These are phyloP conservation scores for Salvia sclarea DNA, from an alignment of 305 asterid species.

Conservation along the genomic window DNA sequence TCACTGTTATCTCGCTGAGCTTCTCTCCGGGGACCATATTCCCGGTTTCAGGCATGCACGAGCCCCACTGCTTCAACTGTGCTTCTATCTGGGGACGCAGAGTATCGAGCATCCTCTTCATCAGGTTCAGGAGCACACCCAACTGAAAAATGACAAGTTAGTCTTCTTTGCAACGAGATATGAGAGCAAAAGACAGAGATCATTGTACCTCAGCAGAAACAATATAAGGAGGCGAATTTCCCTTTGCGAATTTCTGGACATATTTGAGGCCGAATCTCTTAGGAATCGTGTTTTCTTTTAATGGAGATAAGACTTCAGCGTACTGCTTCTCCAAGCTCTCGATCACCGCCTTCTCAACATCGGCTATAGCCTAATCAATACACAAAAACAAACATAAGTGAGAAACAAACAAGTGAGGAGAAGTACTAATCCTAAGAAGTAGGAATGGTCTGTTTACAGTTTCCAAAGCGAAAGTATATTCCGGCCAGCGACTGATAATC, in stretches of 20 bases:
- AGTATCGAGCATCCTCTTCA: conserved; percentile 86
- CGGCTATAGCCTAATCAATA: conserved; percentile 71
- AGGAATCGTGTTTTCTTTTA: conserved; percentile 76
- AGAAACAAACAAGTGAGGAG: neutral
- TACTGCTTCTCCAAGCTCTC: conserved; percentile 89
- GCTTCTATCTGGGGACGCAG: conserved; percentile 72
- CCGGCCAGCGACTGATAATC: conserved; percentile 92
- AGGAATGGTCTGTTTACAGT: conserved; percentile 43
- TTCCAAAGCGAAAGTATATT: conserved; percentile 73
- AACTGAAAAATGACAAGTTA: conserved; percentile 46
- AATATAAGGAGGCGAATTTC: conserved; percentile 50
- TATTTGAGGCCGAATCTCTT: conserved; percentile 84
- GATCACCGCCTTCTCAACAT: conserved; percentile 81
- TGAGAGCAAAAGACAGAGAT: conserved; percentile 3
- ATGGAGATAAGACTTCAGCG: conserved; percentile 71
- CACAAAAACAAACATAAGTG: neutral
- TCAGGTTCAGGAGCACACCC: conserved; percentile 77
- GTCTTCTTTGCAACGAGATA: neutral
- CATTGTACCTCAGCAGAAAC: conserved; percentile 66
- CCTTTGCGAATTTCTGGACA: conserved; percentile 78
- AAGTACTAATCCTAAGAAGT: neutral
- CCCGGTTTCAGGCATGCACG: conserved; percentile 75
- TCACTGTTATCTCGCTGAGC: conserved; percentile 82
- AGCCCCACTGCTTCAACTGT: conserved; percentile 74
- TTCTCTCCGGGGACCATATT: conserved; percentile 68